Evolutionary conservation across 345 rosid genomes (phyloP).

Genomic region (Boechera divaricarpa): DNA sequence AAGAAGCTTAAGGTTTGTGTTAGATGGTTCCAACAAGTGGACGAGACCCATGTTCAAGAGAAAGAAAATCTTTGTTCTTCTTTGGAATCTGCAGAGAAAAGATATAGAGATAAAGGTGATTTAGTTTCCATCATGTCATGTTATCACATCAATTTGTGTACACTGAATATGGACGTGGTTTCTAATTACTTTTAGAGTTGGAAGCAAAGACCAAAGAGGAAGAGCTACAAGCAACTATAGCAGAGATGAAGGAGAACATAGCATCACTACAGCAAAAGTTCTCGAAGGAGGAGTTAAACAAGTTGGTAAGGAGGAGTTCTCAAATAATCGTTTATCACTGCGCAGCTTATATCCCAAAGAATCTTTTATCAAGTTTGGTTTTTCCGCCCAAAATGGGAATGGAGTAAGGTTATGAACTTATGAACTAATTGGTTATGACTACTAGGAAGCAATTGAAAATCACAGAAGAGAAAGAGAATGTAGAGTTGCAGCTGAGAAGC

Average conservation of each 20-base stretch:
- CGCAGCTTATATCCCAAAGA: not conserved
- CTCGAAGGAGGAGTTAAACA: conserved; percentile 66
- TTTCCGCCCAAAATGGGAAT: not conserved
- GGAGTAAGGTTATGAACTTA: not conserved
- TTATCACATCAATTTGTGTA: not conserved
- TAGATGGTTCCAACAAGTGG: conserved; percentile 74
- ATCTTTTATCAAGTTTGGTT: not conserved
- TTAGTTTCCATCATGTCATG: not conserved
- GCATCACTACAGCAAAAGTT: conserved; percentile 58
- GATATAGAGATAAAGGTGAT: conserved; percentile 60
- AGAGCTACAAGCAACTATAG: conserved; percentile 47
- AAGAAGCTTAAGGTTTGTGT: conserved; percentile 76
- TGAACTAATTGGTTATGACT: conserved; percentile 15
- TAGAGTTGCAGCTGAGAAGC: conserved; percentile 65
- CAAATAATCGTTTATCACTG: not conserved
- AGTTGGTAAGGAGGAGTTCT: conserved; percentile 58
- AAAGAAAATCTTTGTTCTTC: conserved; percentile 61
- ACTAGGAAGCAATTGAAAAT: conserved; percentile 70
- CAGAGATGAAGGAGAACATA: conserved; percentile 56
- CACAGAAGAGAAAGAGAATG: conserved; percentile 68
- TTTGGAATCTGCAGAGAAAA: conserved; percentile 63
- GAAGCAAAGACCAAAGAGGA: conserved; percentile 68
- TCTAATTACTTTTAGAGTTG: conserved; percentile 48
- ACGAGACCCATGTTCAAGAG: conserved; percentile 61
- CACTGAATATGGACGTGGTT: conserved; percentile 19